A percentile compares a stretch with the other conserved stretches of the same genome.
Evolutionary conservation across 2,329 filamentous ascomycete species (phyloP).

Genomic region (Ceratocystis destructans): DNA sequence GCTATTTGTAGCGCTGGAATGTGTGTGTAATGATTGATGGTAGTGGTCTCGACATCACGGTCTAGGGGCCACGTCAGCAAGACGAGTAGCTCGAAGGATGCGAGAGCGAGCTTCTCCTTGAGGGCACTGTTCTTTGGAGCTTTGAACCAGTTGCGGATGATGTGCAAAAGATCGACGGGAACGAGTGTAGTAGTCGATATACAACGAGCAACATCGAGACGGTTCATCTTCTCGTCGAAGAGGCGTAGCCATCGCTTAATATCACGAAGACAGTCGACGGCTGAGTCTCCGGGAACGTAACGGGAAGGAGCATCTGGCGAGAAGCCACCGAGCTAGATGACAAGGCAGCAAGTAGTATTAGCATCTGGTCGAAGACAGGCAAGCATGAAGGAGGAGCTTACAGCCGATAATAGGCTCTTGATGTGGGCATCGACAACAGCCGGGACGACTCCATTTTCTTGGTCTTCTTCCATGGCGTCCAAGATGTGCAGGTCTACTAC

Average conservation of each 20-base stretch:
- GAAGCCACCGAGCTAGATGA: slow-evolving; percentile 62
- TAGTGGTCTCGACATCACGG: slow-evolving; percentile 64
- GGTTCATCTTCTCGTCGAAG: slow-evolving; percentile 84
- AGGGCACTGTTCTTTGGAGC: slow-evolving; percentile 57
- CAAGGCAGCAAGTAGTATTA: slow-evolving; percentile 18
- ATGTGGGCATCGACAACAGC: slow-evolving; percentile 88
- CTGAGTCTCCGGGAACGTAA: slow-evolving; percentile 88
- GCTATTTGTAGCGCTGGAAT: slow-evolving; percentile 77
- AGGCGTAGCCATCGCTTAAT: slow-evolving; percentile 90
- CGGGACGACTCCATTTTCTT: slow-evolving; percentile 53
- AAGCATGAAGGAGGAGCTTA: slow-evolving; percentile 35
- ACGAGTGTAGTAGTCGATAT: slow-evolving; percentile 87
- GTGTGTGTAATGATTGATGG: slow-evolving; percentile 83
- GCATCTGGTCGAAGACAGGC: slow-evolving; percentile 13
- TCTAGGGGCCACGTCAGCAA: slow-evolving; percentile 92
- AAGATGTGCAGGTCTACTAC: not conserved
- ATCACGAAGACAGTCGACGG: slow-evolving; percentile 79
- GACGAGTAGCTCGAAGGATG: slow-evolving; percentile 80
- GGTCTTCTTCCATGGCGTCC: slow-evolving; percentile 6
- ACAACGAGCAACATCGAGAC: slow-evolving; percentile 88
- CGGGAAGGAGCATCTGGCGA: slow-evolving; percentile 64
- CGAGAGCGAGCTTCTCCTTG: slow-evolving; percentile 65
- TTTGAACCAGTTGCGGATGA: slow-evolving; percentile 69
- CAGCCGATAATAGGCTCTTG: slow-evolving; percentile 84
- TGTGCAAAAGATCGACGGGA: slow-evolving; percentile 76